A percentile compares a stretch with the other conserved stretches of the same genome.
phyloP scores from a whole-genome alignment of 176 grass and related monocot genomes.

The Zoysia japonica region DNA sequence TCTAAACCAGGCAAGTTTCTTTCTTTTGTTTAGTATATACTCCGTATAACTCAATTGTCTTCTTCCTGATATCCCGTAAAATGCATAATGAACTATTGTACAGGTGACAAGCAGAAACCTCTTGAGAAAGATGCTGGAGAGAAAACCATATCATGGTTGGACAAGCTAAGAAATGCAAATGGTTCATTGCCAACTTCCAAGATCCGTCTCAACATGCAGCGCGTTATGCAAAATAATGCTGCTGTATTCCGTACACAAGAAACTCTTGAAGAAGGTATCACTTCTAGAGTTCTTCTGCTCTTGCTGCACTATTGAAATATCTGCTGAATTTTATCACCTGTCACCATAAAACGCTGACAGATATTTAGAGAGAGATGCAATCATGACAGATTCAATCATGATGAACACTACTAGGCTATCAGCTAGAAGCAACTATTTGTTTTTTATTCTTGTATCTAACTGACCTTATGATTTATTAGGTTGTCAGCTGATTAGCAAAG shows the following conservation, averaged over 20 bases:
- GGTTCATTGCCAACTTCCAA: constrained; percentile 75
- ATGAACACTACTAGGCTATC: neutral
- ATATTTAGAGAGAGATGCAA: neutral
- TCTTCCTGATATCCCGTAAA: constrained; percentile 20
- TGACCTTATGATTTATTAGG: constrained; percentile 44
- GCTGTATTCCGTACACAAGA: constrained; percentile 89
- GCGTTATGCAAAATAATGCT: constrained; percentile 87
- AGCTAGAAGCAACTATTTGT: neutral
- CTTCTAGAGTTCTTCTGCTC: neutral
- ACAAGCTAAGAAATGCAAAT: constrained; percentile 72
- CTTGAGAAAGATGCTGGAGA: constrained; percentile 63
- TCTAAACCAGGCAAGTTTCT: constrained; percentile 62
- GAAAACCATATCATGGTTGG: constrained; percentile 80
- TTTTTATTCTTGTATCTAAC: constrained; percentile 2
- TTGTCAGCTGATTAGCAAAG: constrained; percentile 66
- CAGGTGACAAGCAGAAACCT: constrained; percentile 74
- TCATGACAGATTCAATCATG: too few species aligned
- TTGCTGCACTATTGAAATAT: constrained; percentile 4
- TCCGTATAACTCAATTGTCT: neutral
- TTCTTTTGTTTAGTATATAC: neutral
- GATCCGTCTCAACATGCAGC: constrained; percentile 80
- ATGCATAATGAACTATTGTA: constrained; percentile 20
- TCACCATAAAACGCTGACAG: neutral
- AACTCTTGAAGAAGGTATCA: constrained; percentile 78
- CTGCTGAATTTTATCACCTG: neutral